Base-by-base conservation (phyloP, 768 basidiomycete genomes). In the Pulveroboletus sp. region DNA sequence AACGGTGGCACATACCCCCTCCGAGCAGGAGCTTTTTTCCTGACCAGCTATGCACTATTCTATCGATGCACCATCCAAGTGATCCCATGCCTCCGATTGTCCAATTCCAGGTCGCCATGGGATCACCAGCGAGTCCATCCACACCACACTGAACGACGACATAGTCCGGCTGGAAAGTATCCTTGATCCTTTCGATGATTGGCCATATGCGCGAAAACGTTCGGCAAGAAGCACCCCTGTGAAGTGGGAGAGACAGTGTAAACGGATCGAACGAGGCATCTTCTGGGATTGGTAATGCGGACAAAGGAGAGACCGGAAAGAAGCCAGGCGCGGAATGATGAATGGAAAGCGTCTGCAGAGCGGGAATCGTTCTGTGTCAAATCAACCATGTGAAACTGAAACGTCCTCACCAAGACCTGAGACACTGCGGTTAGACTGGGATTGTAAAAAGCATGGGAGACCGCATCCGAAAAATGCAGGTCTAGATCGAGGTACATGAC, bases 401-500 rank as follows among this genome's bases (percentile, higher is more conserved):
- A 24, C 25, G 29, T 57, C 5, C 58, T 68, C 55, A 81, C 82
- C 67, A 77, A 60, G 46, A 79, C 74, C 53, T 81, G 80, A 8
- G 74, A 69, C 12, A 52, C 50, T 20, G 53, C 56, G 9, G 70
- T 58, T 1, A 71, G 66, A 20, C 59, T 57, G 2, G 75, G 68
- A 1, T 72, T 68, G 49, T 75, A 66, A 62, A 92, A 90, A 0
- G 92, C 90, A 33, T 87, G 78, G 0, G 87, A 86, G 38, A 94
- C 91, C 0, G 81, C 92, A 60, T 97, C 93, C 5, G 87, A 89
- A 58, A 90, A 93, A 64, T 97, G 94, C 3, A 97, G 74, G 64
- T 97, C 94, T 9, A 97, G 70, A 62, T 97, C 94, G 41, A 98
- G 75, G 68, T 97, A 97, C 80, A 97, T 82, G 11, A 94, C 76